Conservation (phyloP, 1,284 basidiomycete species). For the Rhodotorula sp. region DNA sequence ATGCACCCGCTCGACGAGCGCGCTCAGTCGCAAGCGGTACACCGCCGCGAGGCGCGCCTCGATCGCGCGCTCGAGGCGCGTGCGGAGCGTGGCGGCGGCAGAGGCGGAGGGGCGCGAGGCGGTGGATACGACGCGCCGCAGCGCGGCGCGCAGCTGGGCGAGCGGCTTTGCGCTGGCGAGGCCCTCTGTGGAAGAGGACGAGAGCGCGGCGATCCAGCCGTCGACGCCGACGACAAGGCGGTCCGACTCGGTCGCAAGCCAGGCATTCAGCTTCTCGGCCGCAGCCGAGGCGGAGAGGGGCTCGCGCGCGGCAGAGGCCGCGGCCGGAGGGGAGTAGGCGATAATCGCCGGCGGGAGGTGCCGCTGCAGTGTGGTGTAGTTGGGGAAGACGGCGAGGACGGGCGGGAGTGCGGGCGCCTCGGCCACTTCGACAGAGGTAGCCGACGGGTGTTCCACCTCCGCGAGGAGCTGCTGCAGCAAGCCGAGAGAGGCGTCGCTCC, state of each 20-base stretch:
- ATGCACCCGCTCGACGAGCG: slow-evolving; percentile 17
- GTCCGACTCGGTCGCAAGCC: slow-evolving; percentile 12
- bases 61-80: slow-evolving; percentile 19
- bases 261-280: slow-evolving; percentile 7
- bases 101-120: background rate
- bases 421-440: background rate
- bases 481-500: background rate
- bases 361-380: slow-evolving; percentile 38
- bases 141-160: slow-evolving; percentile 12
- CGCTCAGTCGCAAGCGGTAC: slow-evolving; percentile 21
- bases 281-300: background rate
- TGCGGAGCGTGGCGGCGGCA: background rate
- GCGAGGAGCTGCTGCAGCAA: slow-evolving; percentile 31
- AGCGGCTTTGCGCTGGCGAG: slow-evolving; percentile 18
- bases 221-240: slow-evolving; percentile 20
- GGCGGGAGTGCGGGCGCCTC: slow-evolving; percentile 14
- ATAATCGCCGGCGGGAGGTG: slow-evolving; percentile 43
- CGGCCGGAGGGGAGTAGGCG: slow-evolving; percentile 34
- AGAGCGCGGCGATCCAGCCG: slow-evolving; percentile 25
- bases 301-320: background rate
- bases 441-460: slow-evolving; percentile 19
- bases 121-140: slow-evolving; percentile 6
- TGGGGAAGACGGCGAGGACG: slow-evolving; percentile 38
- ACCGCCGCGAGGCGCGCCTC: slow-evolving; percentile 25
- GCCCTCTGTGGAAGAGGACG: background rate